Evolutionary conservation across 352 stramenopile species (phyloP).

Genomic region (Phytophthora foliorum): DNA sequence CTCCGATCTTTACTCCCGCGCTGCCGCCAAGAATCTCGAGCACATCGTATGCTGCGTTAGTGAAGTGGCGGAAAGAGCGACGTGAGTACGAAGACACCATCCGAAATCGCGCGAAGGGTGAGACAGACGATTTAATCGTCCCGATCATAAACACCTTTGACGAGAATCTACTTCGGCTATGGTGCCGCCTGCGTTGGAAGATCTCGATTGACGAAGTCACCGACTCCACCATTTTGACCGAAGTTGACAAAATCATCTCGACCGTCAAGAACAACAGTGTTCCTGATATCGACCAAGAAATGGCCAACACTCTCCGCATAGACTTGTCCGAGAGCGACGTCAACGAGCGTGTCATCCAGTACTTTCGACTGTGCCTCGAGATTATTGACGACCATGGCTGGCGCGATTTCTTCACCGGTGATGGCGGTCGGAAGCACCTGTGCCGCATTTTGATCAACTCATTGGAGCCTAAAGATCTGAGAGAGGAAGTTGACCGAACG

Average conservation of each 20-base stretch:
- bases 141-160: not conserved
- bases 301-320: not conserved
- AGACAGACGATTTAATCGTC: not conserved
- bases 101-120: not conserved
- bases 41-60: slow-evolving; percentile 3
- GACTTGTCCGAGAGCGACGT: not conserved
- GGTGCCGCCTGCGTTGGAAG: not conserved
- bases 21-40: not conserved
- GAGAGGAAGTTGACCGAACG: not conserved
- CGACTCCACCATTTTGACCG: not conserved
- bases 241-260: not conserved
- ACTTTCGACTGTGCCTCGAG: not conserved
- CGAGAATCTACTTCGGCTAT: not conserved
- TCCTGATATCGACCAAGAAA: not conserved
- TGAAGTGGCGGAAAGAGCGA: slow-evolving; percentile 4
- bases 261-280: not conserved
- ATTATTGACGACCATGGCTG: slow-evolving; percentile 3
- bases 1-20: not conserved
- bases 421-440: not conserved
- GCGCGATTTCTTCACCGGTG: not conserved
- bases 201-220: not conserved
- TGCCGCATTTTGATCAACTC: not conserved
- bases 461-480: not conserved
- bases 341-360: not conserved
- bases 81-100: slow-evolving; percentile 6